Conservation (phyloP, 352 stramenopile genomes). For the Globisporangium solare region DNA sequence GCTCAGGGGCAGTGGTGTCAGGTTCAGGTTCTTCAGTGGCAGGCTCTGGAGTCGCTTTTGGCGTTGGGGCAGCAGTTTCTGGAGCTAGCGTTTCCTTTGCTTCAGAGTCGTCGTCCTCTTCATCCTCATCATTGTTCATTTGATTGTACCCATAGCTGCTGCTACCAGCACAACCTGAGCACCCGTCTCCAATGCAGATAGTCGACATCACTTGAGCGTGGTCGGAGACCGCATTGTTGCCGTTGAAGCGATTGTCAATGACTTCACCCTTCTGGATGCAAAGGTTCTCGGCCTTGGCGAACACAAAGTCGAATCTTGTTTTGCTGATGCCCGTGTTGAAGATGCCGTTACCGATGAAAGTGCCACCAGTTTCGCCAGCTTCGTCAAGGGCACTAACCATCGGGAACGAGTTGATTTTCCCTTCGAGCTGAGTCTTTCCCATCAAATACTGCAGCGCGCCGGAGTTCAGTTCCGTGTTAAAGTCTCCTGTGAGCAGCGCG, state of each 20-base stretch:
- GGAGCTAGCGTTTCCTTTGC: background rate
- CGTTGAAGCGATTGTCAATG: conserved; percentile 13
- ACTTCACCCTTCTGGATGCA: conserved; percentile 15
- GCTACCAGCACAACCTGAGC: conserved; percentile 4
- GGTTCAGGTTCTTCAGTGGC: background rate
- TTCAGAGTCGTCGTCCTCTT: background rate
- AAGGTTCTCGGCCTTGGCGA: conserved; percentile 6
- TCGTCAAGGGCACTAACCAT: conserved; percentile 12
- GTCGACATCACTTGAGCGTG: conserved; percentile 15
- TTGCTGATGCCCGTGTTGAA: conserved; percentile 10
- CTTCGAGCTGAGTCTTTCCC: background rate
- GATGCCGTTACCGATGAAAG: conserved; percentile 19
- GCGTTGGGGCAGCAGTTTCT: conserved; percentile 1
- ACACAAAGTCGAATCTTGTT: conserved; percentile 17
- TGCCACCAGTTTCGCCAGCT: conserved; percentile 7
- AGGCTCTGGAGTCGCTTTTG: background rate
- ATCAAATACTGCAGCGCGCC: conserved; percentile 12
- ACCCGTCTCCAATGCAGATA: conserved; percentile 12
- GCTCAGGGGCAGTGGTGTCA: background rate
- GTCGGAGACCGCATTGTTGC: conserved; percentile 14
- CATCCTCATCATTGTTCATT: no score
- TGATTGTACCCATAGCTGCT: background rate
- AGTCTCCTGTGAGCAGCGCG: conserved; percentile 16
- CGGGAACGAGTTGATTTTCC: conserved; percentile 8
- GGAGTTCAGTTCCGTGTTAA: conserved; percentile 12